Evolutionary conservation across 2,329 filamentous ascomycete species (phyloP), one percentile per base, ranked within the genome.

Genomic region (Pyricularia pennisetigena): DNA sequence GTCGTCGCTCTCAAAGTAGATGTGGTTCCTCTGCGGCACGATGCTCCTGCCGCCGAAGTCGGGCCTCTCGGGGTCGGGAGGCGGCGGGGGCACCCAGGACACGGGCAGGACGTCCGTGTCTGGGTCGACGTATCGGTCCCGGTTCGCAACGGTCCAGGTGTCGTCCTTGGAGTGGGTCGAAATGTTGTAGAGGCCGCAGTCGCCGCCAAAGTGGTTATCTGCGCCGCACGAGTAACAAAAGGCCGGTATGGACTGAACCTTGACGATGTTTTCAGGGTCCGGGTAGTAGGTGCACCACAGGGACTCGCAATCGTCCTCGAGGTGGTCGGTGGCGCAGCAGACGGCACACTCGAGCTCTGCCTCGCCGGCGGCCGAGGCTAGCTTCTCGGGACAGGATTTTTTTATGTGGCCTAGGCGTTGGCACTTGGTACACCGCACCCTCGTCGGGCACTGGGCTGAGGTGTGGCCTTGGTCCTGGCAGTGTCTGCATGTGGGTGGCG

Each of bases 281-380:
- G 80, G 80, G 14, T 78, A 75, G 74, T 84, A 89, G 23, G 82
- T 86, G 69, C 83, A 81, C 88, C 88, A 92, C 28, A 89, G 78
- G 65, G 82, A 79, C 67, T 84, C 82, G 74, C 90, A 92, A 2
- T 83, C 77, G 14, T 79, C 74, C 73, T 92, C 90, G 9, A 82
- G 72, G 72, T 93, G 90, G 9, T 82, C 79, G 3, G 73, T 71
- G 7, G 82, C 82, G 57, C 78, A 78, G 75, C 90, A 93, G 41
- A 87, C 79, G 12, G 85, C 85, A 74, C 90, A 93, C 2, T 83
- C 82, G 64, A 71, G 81, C 68, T 88, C 86, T 20, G 81, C 81
- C 70, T 82, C 82, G 20, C 67, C 71, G 20, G 71, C 68, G 6
- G 82, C 78, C 66, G 83, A 71, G 2, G 77, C 75, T 61, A 90